Conservation (phyloP, 2,329 filamentous ascomycete genomes). For the Polychaeton citri region DNA sequence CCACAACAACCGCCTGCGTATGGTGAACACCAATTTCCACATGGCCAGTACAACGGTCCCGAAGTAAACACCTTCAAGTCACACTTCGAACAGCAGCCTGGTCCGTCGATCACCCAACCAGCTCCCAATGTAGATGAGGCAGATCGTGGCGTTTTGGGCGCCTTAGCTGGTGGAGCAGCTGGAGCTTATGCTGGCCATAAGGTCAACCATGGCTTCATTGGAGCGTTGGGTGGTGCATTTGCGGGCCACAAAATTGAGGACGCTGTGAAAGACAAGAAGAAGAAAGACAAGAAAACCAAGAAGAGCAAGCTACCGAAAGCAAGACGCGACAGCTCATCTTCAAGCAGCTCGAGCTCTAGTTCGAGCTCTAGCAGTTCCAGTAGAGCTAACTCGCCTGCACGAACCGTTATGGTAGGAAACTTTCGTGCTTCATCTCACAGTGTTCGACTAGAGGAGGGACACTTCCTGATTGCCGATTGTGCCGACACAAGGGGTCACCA, state of each 20-base stretch:
- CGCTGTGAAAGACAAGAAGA: constrained; percentile 7
- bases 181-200: constrained; percentile 45
- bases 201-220: constrained; percentile 43
- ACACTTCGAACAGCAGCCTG: constrained; percentile 11
- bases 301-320: constrained; percentile 6
- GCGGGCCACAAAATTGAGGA: constrained; percentile 37
- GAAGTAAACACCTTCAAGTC: constrained; percentile 7
- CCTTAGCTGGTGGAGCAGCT: constrained; percentile 42
- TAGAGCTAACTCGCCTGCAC: no score
- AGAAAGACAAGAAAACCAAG: constrained; percentile 13
- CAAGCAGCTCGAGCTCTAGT: constrained; percentile 4
- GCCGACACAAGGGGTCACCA: constrained; percentile 18
- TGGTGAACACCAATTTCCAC: constrained; percentile 2
- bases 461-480: constrained; percentile 26
- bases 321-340: constrained; percentile 4
- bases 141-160: constrained; percentile 43
- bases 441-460: constrained; percentile 22
- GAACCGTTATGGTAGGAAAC: constrained; percentile 24
- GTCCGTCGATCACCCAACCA: constrained; percentile 2
- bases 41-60: constrained; percentile 1
- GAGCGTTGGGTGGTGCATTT: constrained; percentile 43
- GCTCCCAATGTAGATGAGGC: constrained; percentile 21
- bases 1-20: constrained; percentile 1
- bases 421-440: constrained; percentile 22
- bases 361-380: constrained; percentile 11